Base-by-base conservation (phyloP, 2,329 filamentous ascomycete species). In the Cladorrhinum sp. region DNA sequence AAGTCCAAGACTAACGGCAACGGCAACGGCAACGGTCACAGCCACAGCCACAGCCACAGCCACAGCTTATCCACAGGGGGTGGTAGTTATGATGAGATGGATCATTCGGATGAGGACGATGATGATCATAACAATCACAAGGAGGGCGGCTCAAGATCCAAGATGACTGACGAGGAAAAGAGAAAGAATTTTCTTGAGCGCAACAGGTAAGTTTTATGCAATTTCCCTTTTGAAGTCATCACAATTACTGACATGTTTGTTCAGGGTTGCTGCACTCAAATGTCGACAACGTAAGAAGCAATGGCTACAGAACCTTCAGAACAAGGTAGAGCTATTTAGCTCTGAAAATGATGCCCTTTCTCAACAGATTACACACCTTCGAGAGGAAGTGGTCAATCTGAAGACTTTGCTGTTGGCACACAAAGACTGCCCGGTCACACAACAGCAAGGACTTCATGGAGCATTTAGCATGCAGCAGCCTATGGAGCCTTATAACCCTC, bases 151-250 rank as follows among this genome's bases (percentile, higher is more conserved):
- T 85, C 62, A 13, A 89, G 87, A 74, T 72, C 75, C 0, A 97
- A 96, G 80, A 96, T 97, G 92, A 97, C 93, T 0, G 95, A 98
- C 59, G 95, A 98, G 71, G 95, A 99, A 79, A 99, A 99, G 80
- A 85, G 95, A 48, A 96, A 96, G 78, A 99, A 98, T 73, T 99
- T 99, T 75, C 80, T 99, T 2, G 95, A 99, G 72, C 84, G 95
- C 25, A 99, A 99, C 75, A 87, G 93, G 93, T 96, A 85, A 70
- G 85, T 78, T 52, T 25, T 57, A 49, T 9, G 93, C 96, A 85
- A 69, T 85, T 78, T 22, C 53, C 49, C 13, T 20, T 52, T 50
- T 13, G 49, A 16, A 45, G 53, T 29, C 8, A 20, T n/a, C 24
- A 8, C 7, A 25, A 5, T 9, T 13, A 20, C 55, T 38, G 55